Conservation (phyloP, 2,329 filamentous ascomycete genomes). For the Tolypocladium nubicola region DNA sequence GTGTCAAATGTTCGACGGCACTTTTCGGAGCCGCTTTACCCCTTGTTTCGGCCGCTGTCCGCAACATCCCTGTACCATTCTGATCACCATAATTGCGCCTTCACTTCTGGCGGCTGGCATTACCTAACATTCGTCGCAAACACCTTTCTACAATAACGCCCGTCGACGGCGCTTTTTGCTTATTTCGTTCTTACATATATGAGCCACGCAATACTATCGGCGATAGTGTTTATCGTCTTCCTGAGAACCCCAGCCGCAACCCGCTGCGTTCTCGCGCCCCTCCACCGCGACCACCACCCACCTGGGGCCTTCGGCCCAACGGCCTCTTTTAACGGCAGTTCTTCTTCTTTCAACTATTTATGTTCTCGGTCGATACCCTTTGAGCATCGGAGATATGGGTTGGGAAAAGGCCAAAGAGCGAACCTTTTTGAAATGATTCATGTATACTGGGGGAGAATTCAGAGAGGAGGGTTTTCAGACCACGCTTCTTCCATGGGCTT, state of each 20-base stretch:
- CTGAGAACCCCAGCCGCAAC: background rate
- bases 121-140: background rate
- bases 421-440: conserved; percentile 5
- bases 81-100: background rate
- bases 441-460: background rate
- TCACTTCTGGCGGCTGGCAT: conserved; percentile 8
- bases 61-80: conserved; percentile 1
- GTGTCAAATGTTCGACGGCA: background rate
- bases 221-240: conserved; percentile 24
- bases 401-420: conserved; percentile 1
- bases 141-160: background rate
- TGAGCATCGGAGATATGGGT: conserved; percentile 2
- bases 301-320: background rate
- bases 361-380: conserved; percentile 11
- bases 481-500: background rate
- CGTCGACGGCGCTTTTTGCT: background rate
- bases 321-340: background rate
- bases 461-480: background rate
- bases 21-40: background rate
- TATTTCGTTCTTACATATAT: conserved; percentile 12
- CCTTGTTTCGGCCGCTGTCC: background rate
- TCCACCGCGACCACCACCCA: background rate
- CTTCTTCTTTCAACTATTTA: conserved; percentile 3
- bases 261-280: background rate
- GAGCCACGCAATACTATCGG: conserved; percentile 14